These are phyloP conservation scores for Pythium graminicola DNA, from an alignment of 352 stramenopile genomes.

Conservation along the genomic window DNA sequence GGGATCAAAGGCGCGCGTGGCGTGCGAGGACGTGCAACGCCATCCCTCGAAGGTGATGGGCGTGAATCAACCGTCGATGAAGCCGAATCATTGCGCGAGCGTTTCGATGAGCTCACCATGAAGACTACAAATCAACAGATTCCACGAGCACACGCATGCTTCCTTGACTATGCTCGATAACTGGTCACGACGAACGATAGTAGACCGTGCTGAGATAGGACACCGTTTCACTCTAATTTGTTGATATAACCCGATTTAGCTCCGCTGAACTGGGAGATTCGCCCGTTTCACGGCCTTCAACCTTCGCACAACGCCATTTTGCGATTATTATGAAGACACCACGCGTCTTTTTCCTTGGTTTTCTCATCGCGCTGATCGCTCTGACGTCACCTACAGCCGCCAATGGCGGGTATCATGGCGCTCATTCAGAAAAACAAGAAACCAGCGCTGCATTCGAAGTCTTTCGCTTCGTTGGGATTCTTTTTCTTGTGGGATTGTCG, in stretches of 20 bases:
- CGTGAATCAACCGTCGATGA: background rate
- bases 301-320: background rate
- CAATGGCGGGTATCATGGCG: background rate
- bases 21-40: slow-evolving; percentile 27
- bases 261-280: too few species aligned
- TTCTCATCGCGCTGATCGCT: background rate
- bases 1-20: slow-evolving; percentile 40
- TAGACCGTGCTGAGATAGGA: background rate
- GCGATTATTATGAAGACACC: background rate
- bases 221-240: background rate
- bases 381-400: background rate
- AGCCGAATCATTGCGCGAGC: background rate
- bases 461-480: slow-evolving; percentile 35
- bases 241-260: too few species aligned
- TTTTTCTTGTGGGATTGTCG: slow-evolving; percentile 78
- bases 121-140: slow-evolving; percentile 4
- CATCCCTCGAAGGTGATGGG: background rate
- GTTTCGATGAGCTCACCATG: slow-evolving; percentile 13
- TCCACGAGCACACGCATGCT: background rate
- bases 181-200: background rate
- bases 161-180: slow-evolving; percentile 14
- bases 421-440: background rate
- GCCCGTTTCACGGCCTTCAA: background rate
- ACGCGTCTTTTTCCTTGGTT: background rate
- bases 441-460: slow-evolving; percentile 35